Evolutionary conservation across 768 basidiomycete species (phyloP).

Genomic region (Boletus fagicola): DNA sequence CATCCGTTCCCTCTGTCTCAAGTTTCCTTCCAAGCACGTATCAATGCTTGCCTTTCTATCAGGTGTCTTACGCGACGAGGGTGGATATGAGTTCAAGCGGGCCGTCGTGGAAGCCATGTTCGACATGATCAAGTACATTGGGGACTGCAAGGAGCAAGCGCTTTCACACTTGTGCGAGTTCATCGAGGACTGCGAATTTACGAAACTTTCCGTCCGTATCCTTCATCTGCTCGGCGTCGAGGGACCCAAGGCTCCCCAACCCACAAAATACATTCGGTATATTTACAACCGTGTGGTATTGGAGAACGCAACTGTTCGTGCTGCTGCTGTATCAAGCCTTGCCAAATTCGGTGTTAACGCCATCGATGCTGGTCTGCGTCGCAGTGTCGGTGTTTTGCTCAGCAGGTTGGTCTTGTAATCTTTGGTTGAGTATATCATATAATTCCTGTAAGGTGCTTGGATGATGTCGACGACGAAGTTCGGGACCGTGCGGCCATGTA

Average conservation of each 20-base stretch:
- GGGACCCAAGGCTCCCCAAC: constrained; percentile 94
- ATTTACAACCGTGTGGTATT: constrained; percentile 99
- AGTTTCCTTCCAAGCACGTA: constrained; percentile 95
- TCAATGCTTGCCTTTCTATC: constrained; percentile 98
- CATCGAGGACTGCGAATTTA: constrained; percentile 99
- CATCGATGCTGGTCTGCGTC: constrained; percentile 70
- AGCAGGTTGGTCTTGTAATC: constrained; percentile 55
- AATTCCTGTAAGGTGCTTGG: constrained; percentile 67
- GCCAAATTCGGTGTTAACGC: constrained; percentile 97
- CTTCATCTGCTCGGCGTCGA: constrained; percentile 93
- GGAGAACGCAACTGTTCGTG: constrained; percentile 96
- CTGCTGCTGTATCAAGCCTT: constrained; percentile 91
- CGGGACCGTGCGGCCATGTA: constrained; percentile 97
- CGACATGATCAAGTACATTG: constrained; percentile 99
- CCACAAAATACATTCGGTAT: constrained; percentile 97
- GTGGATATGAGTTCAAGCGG: constrained; percentile 99
- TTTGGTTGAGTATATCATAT: constrained; percentile 1
- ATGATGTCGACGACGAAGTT: constrained; percentile 99
- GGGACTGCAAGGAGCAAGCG: constrained; percentile 94
- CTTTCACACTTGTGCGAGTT: constrained; percentile 98
- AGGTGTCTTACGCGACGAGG: constrained; percentile 95
- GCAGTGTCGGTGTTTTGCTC: constrained; percentile 84
- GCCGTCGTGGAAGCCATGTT: constrained; percentile 99
- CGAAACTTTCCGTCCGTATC: constrained; percentile 96
- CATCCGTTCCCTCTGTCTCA: constrained; percentile 96